phyloP scores from a whole-genome alignment of 371 early-diverging fungal genomes.

The Mortierella sp. region DNA sequence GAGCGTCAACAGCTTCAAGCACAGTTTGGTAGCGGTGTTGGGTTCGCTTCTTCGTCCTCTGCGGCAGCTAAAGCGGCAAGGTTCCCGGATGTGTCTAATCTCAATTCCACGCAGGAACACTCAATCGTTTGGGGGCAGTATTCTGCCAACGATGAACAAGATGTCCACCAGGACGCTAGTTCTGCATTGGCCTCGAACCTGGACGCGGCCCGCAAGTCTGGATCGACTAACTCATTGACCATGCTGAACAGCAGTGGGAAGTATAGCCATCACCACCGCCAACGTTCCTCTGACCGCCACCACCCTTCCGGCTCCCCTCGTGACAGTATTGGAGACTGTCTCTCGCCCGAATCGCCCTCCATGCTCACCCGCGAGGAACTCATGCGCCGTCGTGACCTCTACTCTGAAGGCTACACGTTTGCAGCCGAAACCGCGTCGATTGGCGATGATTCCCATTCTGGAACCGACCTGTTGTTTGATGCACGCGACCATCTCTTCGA shows the following conservation, averaged over 20 bases:
- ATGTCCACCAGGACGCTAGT: conserved; percentile 22
- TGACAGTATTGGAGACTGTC: conserved; percentile 51
- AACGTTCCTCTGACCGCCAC: conserved; percentile 28
- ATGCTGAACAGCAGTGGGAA: conserved; percentile 28
- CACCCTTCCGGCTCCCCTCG: conserved; percentile 13
- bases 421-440: conserved; percentile 12
- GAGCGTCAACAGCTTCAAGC: conserved; percentile 44
- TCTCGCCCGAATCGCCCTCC: conserved; percentile 47
- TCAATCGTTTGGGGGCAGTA: conserved; percentile 47
- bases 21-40: conserved; percentile 27
- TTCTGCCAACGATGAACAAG: conserved; percentile 29
- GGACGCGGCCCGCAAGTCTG: conserved; percentile 20
- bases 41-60: background rate
- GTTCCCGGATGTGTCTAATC: conserved; percentile 32
- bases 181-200: conserved; percentile 29
- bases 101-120: conserved; percentile 24
- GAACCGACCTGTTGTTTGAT: conserved; percentile 40
- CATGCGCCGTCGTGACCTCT: conserved; percentile 37
- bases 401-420: conserved; percentile 27
- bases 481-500: conserved; percentile 30
- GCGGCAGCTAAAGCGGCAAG: background rate
- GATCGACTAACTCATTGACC: conserved; percentile 29
- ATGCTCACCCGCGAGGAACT: conserved; percentile 43
- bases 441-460: conserved; percentile 29
- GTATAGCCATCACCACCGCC: conserved; percentile 46